Conservation (phyloP, 108 stramenopile species). For the Hondaea fermentalgiana region DNA sequence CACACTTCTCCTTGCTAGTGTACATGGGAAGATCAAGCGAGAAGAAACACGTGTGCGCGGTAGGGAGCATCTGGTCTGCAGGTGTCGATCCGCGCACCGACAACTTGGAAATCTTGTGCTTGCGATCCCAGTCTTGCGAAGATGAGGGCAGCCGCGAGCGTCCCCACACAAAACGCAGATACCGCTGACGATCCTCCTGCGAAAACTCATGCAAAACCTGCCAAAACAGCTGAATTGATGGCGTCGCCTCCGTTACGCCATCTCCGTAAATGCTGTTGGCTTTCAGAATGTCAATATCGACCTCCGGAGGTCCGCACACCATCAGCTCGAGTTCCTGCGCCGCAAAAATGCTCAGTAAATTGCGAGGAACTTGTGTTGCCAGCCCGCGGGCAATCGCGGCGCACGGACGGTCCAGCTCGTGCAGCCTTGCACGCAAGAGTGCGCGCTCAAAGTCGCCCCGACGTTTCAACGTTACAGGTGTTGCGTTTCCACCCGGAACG, state of each 20-base stretch:
- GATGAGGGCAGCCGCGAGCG: conserved; percentile 51
- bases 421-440: not conserved
- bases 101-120: not conserved
- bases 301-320: not conserved
- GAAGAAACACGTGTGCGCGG: conserved; percentile 95
- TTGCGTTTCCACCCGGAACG: not conserved
- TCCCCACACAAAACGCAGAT: conserved; percentile 61
- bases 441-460: not conserved
- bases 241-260: conserved; percentile 43
- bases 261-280: conserved; percentile 87
- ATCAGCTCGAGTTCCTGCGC: not conserved
- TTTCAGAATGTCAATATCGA: conserved; percentile 56
- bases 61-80: conserved; percentile 72
- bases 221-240: conserved; percentile 48
- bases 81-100: not conserved
- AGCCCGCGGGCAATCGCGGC: not conserved
- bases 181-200: conserved; percentile 44
- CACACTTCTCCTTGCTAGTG: conserved; percentile 61
- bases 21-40: conserved; percentile 80
- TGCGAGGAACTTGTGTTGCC: not conserved
- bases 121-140: not conserved
- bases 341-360: conserved; percentile 28
- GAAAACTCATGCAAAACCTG: conserved; percentile 43
- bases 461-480: not conserved
- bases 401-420: conserved; percentile 23